Base-by-base conservation (phyloP, 306 rosid species). In the Abrus pulchellus region DNA sequence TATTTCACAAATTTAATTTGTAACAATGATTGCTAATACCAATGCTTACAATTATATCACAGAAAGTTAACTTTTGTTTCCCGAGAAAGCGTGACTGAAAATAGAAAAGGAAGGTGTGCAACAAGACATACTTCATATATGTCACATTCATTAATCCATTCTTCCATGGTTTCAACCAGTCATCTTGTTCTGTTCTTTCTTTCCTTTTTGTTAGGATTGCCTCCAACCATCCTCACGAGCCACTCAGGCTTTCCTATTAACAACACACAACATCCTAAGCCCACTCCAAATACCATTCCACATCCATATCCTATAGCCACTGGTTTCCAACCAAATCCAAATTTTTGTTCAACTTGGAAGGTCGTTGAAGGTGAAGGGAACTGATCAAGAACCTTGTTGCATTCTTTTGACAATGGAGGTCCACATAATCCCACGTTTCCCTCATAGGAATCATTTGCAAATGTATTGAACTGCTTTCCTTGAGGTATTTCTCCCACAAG, bases 401-500 rank as follows among this genome's bases (percentile, higher is more conserved):
- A 83, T 20, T 40, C n/a, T 20, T 13, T 11, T 29, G 78, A 20
- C 49, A 86, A 11, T 1, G 89, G 86, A 57, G 6, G 1, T 40
- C 86, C 86, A 7, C 82, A 79, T 3, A 86, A 36, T 1, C 59
- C 80, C 0, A 0, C 12, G 59, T 86, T 86, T 32, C 80, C 86
- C 2, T 9, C 2, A 3, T 68, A 86, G 3, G 89, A 86, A 5
- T 49, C 53, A 0, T 28, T 70, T 1, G 30, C 9, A 43, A 86
- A 86, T 36, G 86, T 83, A 9, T 65, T 9, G 14, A 86, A 86
- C 28, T 83, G 86, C 6, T 12, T 20, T 85, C 85, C 7, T 20
- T 20, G 20, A 20, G 20, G 20, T 20, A 20, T 20, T 20, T 20
- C 20, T 20, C 20, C 20, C 20, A 3, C 72, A 2, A 86, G 74